Evolutionary conservation across 495 filamentous ascomycete species (phyloP).

Genomic region (Podospora conica): DNA sequence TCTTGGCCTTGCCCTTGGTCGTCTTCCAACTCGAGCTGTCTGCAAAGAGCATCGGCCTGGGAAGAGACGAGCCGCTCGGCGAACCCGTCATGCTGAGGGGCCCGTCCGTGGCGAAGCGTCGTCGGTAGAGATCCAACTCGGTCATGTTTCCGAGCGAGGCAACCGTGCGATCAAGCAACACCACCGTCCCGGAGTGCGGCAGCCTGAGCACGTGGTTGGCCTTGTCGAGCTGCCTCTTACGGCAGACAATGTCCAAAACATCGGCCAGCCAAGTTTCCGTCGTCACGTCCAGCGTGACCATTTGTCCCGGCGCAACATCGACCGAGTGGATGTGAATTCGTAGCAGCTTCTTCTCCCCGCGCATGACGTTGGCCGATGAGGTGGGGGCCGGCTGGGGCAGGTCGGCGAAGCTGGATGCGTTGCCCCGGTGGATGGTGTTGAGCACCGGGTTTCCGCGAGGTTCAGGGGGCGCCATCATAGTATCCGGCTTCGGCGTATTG

Average conservation of each 20-base stretch:
- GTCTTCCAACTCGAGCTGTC: conserved; percentile 52
- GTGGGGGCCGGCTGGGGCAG: conserved; percentile 57
- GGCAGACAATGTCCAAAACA: conserved; percentile 83
- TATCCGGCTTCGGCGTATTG: conserved; percentile 41
- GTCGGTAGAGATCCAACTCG: conserved; percentile 79
- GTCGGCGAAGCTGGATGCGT: conserved; percentile 54
- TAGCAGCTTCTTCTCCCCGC: conserved; percentile 76
- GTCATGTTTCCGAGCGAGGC: conserved; percentile 77
- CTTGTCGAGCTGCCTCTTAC: conserved; percentile 84
- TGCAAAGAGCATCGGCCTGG: conserved; percentile 68
- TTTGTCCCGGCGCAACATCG: conserved; percentile 53
- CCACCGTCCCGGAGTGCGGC: conserved; percentile 73
- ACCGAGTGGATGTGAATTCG: conserved; percentile 71
- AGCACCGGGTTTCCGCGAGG: conserved; percentile 56
- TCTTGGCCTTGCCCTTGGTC: conserved; percentile 55
- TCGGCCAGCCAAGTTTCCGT: conserved; percentile 94
- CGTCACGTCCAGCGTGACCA: conserved; percentile 74
- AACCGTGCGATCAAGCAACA: conserved; percentile 76
- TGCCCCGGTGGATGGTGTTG: conserved; percentile 50
- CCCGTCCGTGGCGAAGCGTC: conserved; percentile 76
- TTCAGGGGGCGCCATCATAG: conserved; percentile 20
- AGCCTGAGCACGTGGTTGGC: conserved; percentile 84
- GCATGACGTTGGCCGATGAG: conserved; percentile 39
- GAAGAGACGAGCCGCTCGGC: conserved; percentile 65
- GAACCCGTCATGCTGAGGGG: conserved; percentile 70